phyloP scores from a whole-genome alignment of 1,284 basidiomycete genomes.

The Cryptococcus sp. region DNA sequence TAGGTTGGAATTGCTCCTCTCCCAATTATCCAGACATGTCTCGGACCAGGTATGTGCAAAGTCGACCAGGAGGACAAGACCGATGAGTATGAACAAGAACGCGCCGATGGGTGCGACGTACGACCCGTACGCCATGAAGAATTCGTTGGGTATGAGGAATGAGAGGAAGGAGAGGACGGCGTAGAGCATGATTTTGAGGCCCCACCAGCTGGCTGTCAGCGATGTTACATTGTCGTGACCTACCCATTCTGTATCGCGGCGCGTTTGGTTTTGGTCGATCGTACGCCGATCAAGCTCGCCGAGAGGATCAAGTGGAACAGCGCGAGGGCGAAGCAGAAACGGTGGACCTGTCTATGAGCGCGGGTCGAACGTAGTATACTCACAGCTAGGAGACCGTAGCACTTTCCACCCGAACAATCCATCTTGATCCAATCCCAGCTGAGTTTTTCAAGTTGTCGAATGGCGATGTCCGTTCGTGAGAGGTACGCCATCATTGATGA shows the following conservation, averaged over 20 bases:
- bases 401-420: conserved; percentile 89
- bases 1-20: conserved; percentile 77
- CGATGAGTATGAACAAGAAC: conserved; percentile 90
- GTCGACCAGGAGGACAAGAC: conserved; percentile 95
- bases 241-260: conserved; percentile 96
- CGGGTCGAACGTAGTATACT: conserved; percentile 44
- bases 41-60: conserved; percentile 99
- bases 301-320: conserved; percentile 86
- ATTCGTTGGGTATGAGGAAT: conserved; percentile 64
- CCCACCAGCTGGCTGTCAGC: conserved; percentile 79
- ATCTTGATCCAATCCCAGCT: conserved; percentile 98
- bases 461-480: conserved; percentile 86
- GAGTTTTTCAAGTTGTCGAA: conserved; percentile 86
- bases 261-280: conserved; percentile 85
- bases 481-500: conserved; percentile 97
- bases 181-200: conserved; percentile 86
- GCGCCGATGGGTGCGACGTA: conserved; percentile 89
- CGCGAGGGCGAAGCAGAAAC: conserved; percentile 92
- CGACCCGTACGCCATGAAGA: conserved; percentile 74
- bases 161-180: conserved; percentile 86
- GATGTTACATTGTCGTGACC: conserved; percentile 27
- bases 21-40: conserved; percentile 94
- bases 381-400: conserved; percentile 96
- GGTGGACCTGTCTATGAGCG: conserved; percentile 70
- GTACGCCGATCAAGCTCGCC: conserved; percentile 77